Evolutionary conservation across 805 yeast species (phyloP), one percentile per base, ranked within the genome.

Genomic region (Metschnikowia cerradonensis): DNA sequence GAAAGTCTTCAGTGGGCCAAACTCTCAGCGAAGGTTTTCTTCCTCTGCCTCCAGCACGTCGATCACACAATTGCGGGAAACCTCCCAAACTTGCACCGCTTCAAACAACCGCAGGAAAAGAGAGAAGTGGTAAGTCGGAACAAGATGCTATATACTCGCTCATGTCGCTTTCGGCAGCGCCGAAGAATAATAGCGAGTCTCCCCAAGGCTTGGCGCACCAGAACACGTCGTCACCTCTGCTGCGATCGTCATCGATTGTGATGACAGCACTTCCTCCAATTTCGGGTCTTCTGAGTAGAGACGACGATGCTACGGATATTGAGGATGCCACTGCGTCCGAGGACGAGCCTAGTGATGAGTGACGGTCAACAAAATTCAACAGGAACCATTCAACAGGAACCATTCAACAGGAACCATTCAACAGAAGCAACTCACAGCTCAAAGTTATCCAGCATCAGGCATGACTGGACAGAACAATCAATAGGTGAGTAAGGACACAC

Each of bases 141-240:
- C 79, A 79, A 57, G 84, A 80, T 45, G 84, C 84, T 6, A 76
- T 80, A 10, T 66, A 75, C 60, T 78, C 83, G 20, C 67, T 80
- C 47, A 80, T 80, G 75, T 77, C 82, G 36, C 67, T 80, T 38
- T 73, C 84, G 6, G 77, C 83, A 1, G 84, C 84, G 2, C 75
- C 70, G 56, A 48, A 67, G 15, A 55, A 59, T 37, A 68, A 67
- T 44, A 65, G 64, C 41, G 50, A 50, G n/a, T 26, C 77, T 79
- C 47, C 46, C n/a, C 53, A 52, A 14, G 34, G 42, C 17, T 44
- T 48, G 10, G 42, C 45, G 3, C 51, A 7, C 19, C 19, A n/a
- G 13, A 50, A 34, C 10, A 42, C 43, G 31, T 77, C 61, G 20
- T 52, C 56, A 14, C 45, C 52, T 15, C 57, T 58, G 40, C 58